Percentiles rank a stretch among this genome's conserved stretches.
These are phyloP conservation scores for Euphorbia schlechtendalii DNA, from an alignment of 441 rosid species.

Conservation along the genomic window DNA sequence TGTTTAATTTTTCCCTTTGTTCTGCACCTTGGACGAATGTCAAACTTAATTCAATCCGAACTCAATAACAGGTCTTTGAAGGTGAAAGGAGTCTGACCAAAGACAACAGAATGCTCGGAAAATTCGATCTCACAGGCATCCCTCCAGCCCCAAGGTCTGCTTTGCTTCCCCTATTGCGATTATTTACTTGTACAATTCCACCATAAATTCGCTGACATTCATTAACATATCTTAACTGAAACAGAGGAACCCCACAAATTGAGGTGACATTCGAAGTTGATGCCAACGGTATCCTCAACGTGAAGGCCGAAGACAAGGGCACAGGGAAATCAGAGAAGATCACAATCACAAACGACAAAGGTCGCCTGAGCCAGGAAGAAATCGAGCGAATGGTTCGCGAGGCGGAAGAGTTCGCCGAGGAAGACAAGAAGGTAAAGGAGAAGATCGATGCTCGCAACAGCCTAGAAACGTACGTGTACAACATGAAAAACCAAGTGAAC, in stretches of 20 bases:
- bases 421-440: constrained; percentile 96
- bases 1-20: neutral
- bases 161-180: neutral
- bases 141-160: constrained; percentile 85
- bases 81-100: constrained; percentile 98
- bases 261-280: constrained; percentile 97
- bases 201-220: neutral
- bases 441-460: constrained; percentile 79
- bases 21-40: neutral
- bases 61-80: constrained; percentile 63
- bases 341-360: constrained; percentile 95
- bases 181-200: neutral
- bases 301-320: constrained; percentile 94
- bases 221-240: neutral
- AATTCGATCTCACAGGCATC: constrained; percentile 73
- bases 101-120: constrained; percentile 87
- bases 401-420: constrained; percentile 97
- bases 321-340: constrained; percentile 89
- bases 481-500: constrained; percentile 92
- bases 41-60: constrained; percentile 3
- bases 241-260: constrained; percentile 96
- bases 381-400: constrained; percentile 90
- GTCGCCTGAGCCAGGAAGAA: constrained; percentile 94
- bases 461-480: constrained; percentile 78
- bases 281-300: constrained; percentile 90